Evolutionary conservation across 352 stramenopile genomes (phyloP).

Genomic region (Hyphochytrium catenoides): DNA sequence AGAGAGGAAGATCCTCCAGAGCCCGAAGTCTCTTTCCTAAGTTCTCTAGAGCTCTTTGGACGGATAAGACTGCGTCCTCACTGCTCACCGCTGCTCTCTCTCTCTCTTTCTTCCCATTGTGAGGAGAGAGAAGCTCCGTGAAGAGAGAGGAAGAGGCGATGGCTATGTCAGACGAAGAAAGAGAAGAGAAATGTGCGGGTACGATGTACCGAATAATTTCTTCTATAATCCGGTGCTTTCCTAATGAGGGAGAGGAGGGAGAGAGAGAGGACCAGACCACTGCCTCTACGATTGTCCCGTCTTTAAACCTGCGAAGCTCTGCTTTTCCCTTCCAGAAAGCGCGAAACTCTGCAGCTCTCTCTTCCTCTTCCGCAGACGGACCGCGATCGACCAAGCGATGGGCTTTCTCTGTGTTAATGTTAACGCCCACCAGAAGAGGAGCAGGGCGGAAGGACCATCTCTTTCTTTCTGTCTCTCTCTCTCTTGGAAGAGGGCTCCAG

Average conservation of each 20-base stretch:
- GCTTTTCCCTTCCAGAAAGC: slow-evolving; percentile 63
- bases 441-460: slow-evolving; percentile 16
- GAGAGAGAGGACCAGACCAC: slow-evolving; percentile 60
- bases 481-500: slow-evolving; percentile 2
- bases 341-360: slow-evolving; percentile 35
- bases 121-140: slow-evolving; percentile 25
- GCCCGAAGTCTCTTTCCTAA: slow-evolving; percentile 44
- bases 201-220: slow-evolving; percentile 45
- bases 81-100: slow-evolving; percentile 3
- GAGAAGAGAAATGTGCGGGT: slow-evolving; percentile 26
- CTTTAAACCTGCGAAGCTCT: slow-evolving; percentile 66
- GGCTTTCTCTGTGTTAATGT: slow-evolving; percentile 42
- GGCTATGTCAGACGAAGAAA: slow-evolving; percentile 14
- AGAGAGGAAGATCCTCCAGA: slow-evolving; percentile 50
- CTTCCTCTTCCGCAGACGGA: slow-evolving; percentile 49
- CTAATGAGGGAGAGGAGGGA: too few species aligned
- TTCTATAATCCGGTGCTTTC: slow-evolving; percentile 34
- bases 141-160: slow-evolving; percentile 61
- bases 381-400: slow-evolving; percentile 65
- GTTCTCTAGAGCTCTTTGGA: slow-evolving; percentile 49
- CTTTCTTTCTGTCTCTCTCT: slow-evolving; percentile 19
- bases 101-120: slow-evolving; percentile 20
- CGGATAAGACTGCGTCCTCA: slow-evolving; percentile 24
- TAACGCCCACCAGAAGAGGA: slow-evolving; percentile 39
- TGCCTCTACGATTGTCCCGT: slow-evolving; percentile 60